Percentiles rank a stretch among this genome's conserved stretches.
Conservation (phyloP, 495 filamentous ascomycete species). For the Rhypophila decipiens region DNA sequence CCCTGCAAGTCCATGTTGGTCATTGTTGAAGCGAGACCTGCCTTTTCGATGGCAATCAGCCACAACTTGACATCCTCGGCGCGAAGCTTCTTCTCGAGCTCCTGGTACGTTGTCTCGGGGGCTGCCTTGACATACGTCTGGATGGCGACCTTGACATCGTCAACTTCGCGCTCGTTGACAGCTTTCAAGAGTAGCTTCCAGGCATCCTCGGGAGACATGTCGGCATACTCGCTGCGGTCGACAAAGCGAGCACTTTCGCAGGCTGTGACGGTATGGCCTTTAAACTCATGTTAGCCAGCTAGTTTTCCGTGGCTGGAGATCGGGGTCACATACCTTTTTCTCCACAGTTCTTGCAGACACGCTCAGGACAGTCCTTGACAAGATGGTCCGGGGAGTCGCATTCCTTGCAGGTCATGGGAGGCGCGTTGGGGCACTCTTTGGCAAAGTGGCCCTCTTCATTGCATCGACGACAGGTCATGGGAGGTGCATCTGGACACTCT, state of each 20-base stretch:
- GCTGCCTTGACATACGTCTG: constrained; percentile 68
- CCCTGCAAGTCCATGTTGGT: constrained; percentile 83
- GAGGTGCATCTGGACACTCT: constrained; percentile 29
- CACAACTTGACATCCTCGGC: constrained; percentile 53
- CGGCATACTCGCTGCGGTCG: constrained; percentile 53
- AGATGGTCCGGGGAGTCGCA: constrained; percentile 66
- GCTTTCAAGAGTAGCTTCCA: constrained; percentile 64
- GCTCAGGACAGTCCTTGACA: constrained; percentile 59
- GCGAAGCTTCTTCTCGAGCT: constrained; percentile 73
- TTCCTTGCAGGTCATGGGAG: constrained; percentile 57
- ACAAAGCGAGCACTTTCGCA: constrained; percentile 69
- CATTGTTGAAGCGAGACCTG: constrained; percentile 50
- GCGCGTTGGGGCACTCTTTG: constrained; percentile 58
- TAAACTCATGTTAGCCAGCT: constrained; percentile 22
- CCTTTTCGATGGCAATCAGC: constrained; percentile 71
- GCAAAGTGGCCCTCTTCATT: constrained; percentile 61
- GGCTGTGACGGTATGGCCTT: constrained; percentile 57
- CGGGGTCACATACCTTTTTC: constrained; percentile 50
- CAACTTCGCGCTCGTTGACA: constrained; percentile 57
- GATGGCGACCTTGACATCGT: constrained; percentile 66
- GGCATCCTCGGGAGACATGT: constrained; percentile 56
- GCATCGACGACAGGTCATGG: constrained; percentile 66
- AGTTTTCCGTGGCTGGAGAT: not conserved
- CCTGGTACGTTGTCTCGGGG: constrained; percentile 56
- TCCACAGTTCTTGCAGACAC: constrained; percentile 69